Evolutionary conservation across 2,329 filamentous ascomycete genomes (phyloP), one percentile per base, ranked within the genome.

Genomic region (Trichoderma semiorbis): DNA sequence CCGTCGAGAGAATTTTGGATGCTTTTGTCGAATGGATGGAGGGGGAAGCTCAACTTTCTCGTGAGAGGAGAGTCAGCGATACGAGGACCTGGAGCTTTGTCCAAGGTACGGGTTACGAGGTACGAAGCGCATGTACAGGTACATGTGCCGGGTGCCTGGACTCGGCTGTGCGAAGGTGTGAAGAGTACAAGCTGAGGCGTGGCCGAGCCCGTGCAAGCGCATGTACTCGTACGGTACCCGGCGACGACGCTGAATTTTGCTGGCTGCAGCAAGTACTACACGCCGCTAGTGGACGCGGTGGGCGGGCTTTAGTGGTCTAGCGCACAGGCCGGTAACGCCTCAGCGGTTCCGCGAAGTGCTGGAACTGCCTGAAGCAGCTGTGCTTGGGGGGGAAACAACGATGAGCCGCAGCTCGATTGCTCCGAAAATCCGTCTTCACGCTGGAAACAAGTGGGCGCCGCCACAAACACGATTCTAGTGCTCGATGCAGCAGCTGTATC

Each of bases 231-330:
- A 43, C 32, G 34, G 62, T 36, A 43, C 39, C 39, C 16, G 39
- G 39, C 39, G 3, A 43, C 39, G n/a, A 26, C 61, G 26, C 14
- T 30, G 47, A 24, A 24, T 24, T 53, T 14, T 36, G 30, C 43
- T 43, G 47, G 28, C 43, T 62, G 36, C 10, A 11, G 14, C 61
- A 24, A 30, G 26, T 64, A 30, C 61, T 30, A 18, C 39, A 1
- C 16, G 3, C 7, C 50, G 7, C 64, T 67, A 67, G 47, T 36
- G 50, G 64, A 14, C 64, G 50, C 64, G 32, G 64, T 67, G 67
- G 67, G 67, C 67, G 57, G 67, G 67, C 67, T 69, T 69, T 62
- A 69, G 67, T 47, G 66, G 24, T 34, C 66, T 61, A 69, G 66
- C 21, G 66, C 57, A 28, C 55, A 62, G 66, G 36, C 66, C 55